These are phyloP conservation scores for Lodderomyces beijingensis DNA, from an alignment of 1,139 yeast species.

Conservation along the genomic window DNA sequence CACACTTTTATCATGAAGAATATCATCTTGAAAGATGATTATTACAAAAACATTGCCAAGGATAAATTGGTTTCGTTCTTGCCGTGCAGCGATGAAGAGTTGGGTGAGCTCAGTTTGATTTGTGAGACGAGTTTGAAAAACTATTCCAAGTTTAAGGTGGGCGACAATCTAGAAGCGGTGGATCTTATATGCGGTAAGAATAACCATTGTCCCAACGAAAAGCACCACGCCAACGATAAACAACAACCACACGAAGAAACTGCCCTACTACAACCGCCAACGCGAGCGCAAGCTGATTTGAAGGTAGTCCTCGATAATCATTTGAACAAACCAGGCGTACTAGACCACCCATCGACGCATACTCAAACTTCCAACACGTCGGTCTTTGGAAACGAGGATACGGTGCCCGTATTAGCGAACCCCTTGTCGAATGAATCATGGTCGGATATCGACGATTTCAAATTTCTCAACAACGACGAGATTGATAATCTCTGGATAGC, in stretches of 20 bases:
- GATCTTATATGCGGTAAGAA: neutral
- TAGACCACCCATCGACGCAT: neutral
- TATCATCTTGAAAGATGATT: conserved; percentile 18
- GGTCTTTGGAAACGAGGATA: neutral
- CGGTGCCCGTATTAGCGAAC: conserved; percentile 1
- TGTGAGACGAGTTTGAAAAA: conserved; percentile 20
- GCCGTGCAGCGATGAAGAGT: conserved; percentile 16
- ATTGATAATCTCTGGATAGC: conserved; percentile 38
- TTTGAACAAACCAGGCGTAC: neutral
- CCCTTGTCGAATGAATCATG: conserved; percentile 5
- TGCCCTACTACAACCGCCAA: neutral
- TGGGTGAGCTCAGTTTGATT: conserved; percentile 24
- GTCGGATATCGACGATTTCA: conserved; percentile 16
- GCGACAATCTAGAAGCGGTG: neutral
- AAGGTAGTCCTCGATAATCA: too few species aligned
- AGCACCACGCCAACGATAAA: too few species aligned
- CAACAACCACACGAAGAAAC: neutral
- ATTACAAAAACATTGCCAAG: conserved; percentile 3
- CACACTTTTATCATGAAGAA: conserved; percentile 25
- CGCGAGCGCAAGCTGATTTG: neutral
- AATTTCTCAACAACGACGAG: conserved; percentile 25
- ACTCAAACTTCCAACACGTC: neutral
- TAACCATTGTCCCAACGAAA: too few species aligned
- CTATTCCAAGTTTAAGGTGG: conserved; percentile 6
- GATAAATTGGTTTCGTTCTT: conserved; percentile 7